Evolutionary conservation across 192 early-diverging fungal species (phyloP).

Genomic region (Lobosporangium transversale): DNA sequence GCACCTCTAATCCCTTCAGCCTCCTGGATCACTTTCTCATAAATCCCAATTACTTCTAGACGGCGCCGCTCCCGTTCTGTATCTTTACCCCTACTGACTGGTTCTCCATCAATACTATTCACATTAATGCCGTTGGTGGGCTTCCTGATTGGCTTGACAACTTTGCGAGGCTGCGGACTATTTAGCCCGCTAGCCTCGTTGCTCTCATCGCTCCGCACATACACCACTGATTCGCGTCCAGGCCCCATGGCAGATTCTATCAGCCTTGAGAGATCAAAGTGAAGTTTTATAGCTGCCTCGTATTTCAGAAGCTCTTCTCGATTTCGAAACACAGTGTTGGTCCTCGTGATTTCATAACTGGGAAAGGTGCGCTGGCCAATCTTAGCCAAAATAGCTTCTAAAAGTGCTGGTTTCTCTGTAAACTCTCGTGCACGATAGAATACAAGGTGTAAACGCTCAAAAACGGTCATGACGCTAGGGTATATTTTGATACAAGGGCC

Average conservation of each 20-base stretch:
- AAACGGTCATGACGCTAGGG: constrained; percentile 27
- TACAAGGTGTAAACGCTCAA: constrained; percentile 56
- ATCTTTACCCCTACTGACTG: constrained; percentile 5
- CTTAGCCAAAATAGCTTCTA: constrained; percentile 53
- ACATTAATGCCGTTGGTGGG: background rate
- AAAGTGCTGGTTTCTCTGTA: constrained; percentile 26
- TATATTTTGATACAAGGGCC: constrained; percentile 56
- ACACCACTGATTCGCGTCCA: constrained; percentile 14
- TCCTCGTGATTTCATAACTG: constrained; percentile 48
- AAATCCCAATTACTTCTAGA: constrained; percentile 35
- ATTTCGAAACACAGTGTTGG: constrained; percentile 38
- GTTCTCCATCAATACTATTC: background rate
- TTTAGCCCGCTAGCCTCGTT: background rate
- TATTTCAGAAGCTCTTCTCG: constrained; percentile 53
- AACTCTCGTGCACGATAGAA: constrained; percentile 49
- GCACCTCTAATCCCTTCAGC: constrained; percentile 30
- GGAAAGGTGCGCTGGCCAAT: constrained; percentile 55
- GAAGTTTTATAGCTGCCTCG: constrained; percentile 51
- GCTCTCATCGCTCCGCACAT: constrained; percentile 30
- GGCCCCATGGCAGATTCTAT: constrained; percentile 36
- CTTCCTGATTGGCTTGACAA: background rate
- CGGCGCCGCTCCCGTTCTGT: constrained; percentile 30
- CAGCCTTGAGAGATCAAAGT: constrained; percentile 35
- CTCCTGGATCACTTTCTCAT: constrained; percentile 40
- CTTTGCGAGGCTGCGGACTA: background rate